These are phyloP conservation scores for Saccharomyces paradoxus DNA, from an alignment of 805 yeast species.

Conservation along the genomic window DNA sequence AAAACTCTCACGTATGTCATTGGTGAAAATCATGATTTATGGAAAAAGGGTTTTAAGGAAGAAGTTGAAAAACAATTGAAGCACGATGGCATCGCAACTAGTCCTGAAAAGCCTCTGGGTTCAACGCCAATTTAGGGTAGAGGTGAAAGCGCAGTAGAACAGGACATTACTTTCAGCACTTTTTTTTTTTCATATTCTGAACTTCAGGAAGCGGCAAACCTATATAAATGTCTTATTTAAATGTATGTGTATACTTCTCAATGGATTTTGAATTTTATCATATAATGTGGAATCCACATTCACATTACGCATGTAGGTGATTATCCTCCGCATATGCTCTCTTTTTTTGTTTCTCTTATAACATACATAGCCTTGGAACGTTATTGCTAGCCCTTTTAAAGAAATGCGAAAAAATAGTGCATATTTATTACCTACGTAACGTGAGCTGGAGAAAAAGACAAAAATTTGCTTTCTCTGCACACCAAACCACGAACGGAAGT, in stretches of 20 bases:
- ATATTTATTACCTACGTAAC: not conserved
- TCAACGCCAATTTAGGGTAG: not conserved
- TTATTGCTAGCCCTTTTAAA: not conserved
- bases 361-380: not conserved
- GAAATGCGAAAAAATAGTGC: not conserved
- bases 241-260: not conserved
- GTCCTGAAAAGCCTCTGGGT: not conserved
- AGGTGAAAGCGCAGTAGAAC: not conserved
- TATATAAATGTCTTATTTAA: not conserved
- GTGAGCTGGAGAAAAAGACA: not conserved
- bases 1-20: slow-evolving; percentile 57
- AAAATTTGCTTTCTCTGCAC: not conserved
- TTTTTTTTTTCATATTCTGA: not conserved
- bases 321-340: not conserved
- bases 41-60: slow-evolving; percentile 37
- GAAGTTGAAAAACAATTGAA: slow-evolving; percentile 22
- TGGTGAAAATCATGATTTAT: slow-evolving; percentile 72
- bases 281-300: not conserved
- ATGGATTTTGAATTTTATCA: not conserved
- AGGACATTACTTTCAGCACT: no score
- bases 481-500: not conserved
- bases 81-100: slow-evolving; percentile 23
- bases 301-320: not conserved
- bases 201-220: not conserved
- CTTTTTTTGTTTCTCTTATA: not conserved